Evolutionary conservation across 805 yeast genomes (phyloP), one percentile per base, ranked within the genome.

Genomic region (Wickerhamiella parazyma): DNA sequence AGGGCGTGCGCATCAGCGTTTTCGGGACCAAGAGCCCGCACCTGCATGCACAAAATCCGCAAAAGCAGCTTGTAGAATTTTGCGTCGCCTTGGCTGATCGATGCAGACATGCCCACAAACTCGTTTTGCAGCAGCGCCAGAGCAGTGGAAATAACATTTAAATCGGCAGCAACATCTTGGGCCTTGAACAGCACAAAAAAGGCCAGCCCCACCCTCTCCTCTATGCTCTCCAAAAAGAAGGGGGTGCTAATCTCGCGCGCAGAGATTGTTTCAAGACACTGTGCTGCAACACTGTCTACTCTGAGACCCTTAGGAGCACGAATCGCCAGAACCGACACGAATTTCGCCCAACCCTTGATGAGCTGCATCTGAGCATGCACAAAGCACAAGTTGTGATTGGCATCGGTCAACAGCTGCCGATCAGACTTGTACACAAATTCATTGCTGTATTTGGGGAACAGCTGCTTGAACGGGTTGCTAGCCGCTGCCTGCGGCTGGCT

Each of bases 271-370:
- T 64, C 63, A 33, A 86, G 61, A n/a, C 84, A 61, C 22, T 66
- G 60, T 7, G 67, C 55, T 0, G 75, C 76, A 36, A 69, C 54
- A 6, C 48, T 41, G 3, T 51, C 35, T 8, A 44, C 26, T 12
- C 39, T 36, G 6, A 48, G 47, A 5, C 38, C 60, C 53, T 62
- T 51, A 50, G 63, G 66, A 0, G 65, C 55, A 7, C 55, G 47
- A n/a, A 58, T 55, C 7, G 68, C 47, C 65, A 78, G 41, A 0
- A 89, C 73, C 0, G 89, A 76, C 18, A 84, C 49, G 26, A 86
- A 64, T 1, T 91, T 85, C 40, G 89, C 86, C 71, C 83, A 76
- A 0, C 93, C 72, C 52, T 78, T 79, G 3, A 84, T 80, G 17
- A 81, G 72, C 3, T 73, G 65, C 12, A 78, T 66, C 53, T 85